A percentile compares a stretch with the other conserved stretches of the same genome.
Conservation (phyloP, 371 early-diverging fungal genomes). For the Apophysomyces variabilis region DNA sequence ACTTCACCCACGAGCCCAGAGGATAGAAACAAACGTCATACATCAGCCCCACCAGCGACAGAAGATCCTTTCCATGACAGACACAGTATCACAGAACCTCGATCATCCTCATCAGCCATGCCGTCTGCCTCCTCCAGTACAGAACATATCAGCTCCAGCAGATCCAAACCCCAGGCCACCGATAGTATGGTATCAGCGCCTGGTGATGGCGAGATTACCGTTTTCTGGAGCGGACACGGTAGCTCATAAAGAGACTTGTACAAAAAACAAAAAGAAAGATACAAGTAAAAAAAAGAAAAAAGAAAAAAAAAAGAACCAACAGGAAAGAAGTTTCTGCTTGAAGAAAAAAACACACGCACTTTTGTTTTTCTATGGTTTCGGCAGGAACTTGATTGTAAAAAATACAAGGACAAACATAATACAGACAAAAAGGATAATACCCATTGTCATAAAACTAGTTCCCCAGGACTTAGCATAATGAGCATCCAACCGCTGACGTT, state of each 20-base stretch:
- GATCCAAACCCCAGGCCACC: conserved; percentile 22
- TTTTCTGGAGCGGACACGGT: conserved; percentile 48
- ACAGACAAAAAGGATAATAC: conserved; percentile 64
- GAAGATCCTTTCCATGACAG: conserved; percentile 49
- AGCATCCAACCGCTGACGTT: conserved; percentile 57
- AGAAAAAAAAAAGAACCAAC: background rate
- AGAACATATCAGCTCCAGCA: conserved; percentile 7
- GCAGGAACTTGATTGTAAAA: conserved; percentile 70
- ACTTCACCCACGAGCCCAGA: background rate
- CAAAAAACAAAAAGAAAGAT: no score
- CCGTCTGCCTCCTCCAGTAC: background rate
- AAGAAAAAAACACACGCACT: conserved; percentile 13
- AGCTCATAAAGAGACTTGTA: background rate
- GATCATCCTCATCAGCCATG: no score
- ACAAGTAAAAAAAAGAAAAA: background rate
- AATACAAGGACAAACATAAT: conserved; percentile 71
- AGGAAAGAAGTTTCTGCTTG: background rate
- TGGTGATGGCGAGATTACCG: conserved; percentile 57
- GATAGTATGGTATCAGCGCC: conserved; percentile 44
- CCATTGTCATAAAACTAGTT: conserved; percentile 72
- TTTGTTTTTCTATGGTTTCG: conserved; percentile 47
- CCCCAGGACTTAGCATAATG: conserved; percentile 69
- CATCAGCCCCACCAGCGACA: conserved; percentile 9
- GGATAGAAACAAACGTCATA: conserved; percentile 8
- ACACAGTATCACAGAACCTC: conserved; percentile 20